Evolutionary conservation across 305 asterid genomes (phyloP).

Genomic region (Fraxinus platypoda): DNA sequence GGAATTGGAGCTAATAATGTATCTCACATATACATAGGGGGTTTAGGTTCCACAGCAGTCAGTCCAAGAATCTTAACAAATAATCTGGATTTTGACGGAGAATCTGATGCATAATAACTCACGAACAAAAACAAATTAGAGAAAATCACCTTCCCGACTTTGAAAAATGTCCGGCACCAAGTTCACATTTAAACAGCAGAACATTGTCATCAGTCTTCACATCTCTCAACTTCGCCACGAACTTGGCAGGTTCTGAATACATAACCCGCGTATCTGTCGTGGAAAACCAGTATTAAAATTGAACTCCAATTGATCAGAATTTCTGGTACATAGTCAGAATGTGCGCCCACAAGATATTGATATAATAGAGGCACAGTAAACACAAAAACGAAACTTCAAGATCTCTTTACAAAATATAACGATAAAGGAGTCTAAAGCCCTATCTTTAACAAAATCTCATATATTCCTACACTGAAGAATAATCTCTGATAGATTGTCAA

Average conservation of each 20-base stretch:
- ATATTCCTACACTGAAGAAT: neutral
- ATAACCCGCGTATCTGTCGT: conserved; percentile 78
- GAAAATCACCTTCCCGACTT: conserved; percentile 85
- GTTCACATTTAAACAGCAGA: conserved; percentile 82
- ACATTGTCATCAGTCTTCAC: conserved; percentile 69
- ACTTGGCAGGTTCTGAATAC: conserved; percentile 95
- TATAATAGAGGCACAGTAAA: neutral
- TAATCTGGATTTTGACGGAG: neutral
- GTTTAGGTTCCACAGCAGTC: neutral
- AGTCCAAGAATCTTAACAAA: neutral
- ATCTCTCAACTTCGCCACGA: conserved; percentile 91
- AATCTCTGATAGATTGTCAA: neutral
- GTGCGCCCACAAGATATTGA: neutral
- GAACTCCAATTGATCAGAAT: conserved; percentile 3
- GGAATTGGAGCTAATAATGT: neutral
- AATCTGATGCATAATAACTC: neutral
- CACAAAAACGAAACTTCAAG: neutral
- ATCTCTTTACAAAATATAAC: neutral
- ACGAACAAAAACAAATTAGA: conserved; percentile 8
- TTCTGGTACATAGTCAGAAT: neutral
- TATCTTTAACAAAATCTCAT: conserved; percentile 1
- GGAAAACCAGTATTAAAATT: conserved; percentile 11
- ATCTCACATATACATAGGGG: neutral
- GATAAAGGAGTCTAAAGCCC: neutral
- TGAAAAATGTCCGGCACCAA: conserved; percentile 94